phyloP scores from a whole-genome alignment of 169 alveolate genomes.

The Plasmodium inui region DNA sequence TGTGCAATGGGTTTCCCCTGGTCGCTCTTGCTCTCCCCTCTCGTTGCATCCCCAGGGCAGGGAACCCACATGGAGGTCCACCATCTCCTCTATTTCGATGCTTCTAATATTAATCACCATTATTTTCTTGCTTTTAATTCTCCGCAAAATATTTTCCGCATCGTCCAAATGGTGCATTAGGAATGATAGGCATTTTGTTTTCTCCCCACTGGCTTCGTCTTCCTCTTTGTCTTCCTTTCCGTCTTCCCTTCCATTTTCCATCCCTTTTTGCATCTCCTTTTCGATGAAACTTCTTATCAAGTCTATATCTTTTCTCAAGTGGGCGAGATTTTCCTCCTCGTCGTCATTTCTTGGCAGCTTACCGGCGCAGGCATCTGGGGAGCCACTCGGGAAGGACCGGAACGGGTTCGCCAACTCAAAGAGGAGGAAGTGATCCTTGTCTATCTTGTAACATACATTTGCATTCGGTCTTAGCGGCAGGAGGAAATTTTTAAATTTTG shows the following conservation, averaged over 20 bases:
- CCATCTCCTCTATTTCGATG: conserved; percentile 41
- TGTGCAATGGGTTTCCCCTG: background rate
- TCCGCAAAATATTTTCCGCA: conserved; percentile 17
- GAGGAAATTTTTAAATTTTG: conserved; percentile 2
- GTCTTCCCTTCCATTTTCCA: background rate
- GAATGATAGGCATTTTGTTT: conserved; percentile 5
- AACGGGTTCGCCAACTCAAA: conserved; percentile 34
- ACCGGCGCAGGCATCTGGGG: background rate
- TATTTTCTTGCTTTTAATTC: conserved; percentile 20
- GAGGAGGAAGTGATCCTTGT: conserved; percentile 8
- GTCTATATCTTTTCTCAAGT: background rate
- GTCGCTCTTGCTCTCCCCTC: background rate
- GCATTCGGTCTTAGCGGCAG: conserved; percentile 36
- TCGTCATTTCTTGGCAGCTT: background rate
- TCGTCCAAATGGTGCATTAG: conserved; percentile 15
- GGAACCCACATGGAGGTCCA: conserved; percentile 17
- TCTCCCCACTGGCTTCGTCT: background rate
- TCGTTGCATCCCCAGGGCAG: background rate
- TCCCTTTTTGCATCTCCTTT: background rate
- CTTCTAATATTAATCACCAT: conserved; percentile 40
- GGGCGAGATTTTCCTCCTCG: background rate
- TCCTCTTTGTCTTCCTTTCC: background rate
- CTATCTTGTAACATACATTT: conserved; percentile 45
- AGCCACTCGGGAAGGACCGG: background rate
- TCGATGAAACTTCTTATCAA: background rate